Percentiles rank a stretch among this genome's conserved stretches.
phyloP scores from a whole-genome alignment of 805 yeast genomes.

The Metschnikowia colocasiae region DNA sequence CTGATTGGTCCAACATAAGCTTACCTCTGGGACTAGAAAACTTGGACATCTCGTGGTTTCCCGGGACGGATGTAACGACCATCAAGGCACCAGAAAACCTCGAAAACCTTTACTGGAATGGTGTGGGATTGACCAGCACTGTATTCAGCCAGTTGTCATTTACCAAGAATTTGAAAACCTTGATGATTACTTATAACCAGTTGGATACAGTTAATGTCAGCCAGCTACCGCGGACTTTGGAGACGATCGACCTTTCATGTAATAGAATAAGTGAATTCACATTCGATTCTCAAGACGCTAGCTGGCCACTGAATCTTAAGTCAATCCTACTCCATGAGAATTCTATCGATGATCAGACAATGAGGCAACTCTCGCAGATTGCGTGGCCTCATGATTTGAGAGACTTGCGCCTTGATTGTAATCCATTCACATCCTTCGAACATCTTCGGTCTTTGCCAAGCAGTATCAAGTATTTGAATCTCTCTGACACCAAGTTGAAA shows the following conservation, averaged over 20 bases:
- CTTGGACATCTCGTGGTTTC: conserved; percentile 37
- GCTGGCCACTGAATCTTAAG: conserved; percentile 27
- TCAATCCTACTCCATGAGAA: conserved; percentile 25
- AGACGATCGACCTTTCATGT: conserved; percentile 28
- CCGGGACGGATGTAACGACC: conserved; percentile 22
- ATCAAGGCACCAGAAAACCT: conserved; percentile 23
- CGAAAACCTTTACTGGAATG: conserved; percentile 31
- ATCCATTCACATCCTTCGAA: conserved; percentile 21
- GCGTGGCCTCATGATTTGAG: conserved; percentile 25
- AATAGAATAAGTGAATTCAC: conserved; percentile 19
- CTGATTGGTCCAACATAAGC: conserved; percentile 25
- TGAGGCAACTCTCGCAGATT: conserved; percentile 17
- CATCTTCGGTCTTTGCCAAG: conserved; percentile 21
- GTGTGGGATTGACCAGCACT: conserved; percentile 21
- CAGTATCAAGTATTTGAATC: conserved; percentile 23
- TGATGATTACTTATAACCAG: conserved; percentile 34
- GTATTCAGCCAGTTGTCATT: conserved; percentile 12
- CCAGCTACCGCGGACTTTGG: conserved; percentile 27
- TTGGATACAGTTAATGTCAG: conserved; percentile 22
- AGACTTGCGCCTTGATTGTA: conserved; percentile 23
- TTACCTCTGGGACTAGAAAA: conserved; percentile 27
- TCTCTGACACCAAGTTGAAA: conserved; percentile 23
- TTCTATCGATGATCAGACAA: conserved; percentile 18
- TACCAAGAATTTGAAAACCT: conserved; percentile 24
- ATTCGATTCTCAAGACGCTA: conserved; percentile 5